These are phyloP conservation scores for Phytophthora syringae DNA, from an alignment of 352 stramenopile species.

Conservation along the genomic window DNA sequence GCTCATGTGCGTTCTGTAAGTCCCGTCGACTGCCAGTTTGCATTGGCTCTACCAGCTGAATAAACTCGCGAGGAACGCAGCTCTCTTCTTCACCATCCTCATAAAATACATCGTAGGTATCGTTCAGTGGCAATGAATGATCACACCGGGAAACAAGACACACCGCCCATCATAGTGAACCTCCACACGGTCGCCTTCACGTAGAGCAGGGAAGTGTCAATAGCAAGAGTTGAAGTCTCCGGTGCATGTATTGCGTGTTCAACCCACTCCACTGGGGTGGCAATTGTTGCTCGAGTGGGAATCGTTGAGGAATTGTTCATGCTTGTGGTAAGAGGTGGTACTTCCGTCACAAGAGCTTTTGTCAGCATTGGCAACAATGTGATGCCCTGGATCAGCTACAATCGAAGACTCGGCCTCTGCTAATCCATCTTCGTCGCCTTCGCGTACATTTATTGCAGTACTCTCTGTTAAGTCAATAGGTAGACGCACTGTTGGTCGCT, in stretches of 20 bases:
- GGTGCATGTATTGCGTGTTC: background rate
- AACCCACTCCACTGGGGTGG: slow-evolving; percentile 28
- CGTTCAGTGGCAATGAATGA: slow-evolving; percentile 21
- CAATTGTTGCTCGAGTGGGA: slow-evolving; percentile 12
- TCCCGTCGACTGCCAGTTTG: background rate
- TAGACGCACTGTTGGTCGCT: background rate
- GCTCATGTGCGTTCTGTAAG: background rate
- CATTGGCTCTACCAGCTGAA: slow-evolving; percentile 13
- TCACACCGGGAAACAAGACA: slow-evolving; percentile 11
- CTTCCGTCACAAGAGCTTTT: too few relatives aligned
- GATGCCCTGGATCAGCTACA: background rate
- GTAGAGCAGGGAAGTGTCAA: slow-evolving; percentile 1
- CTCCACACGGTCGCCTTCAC: slow-evolving; percentile 23
- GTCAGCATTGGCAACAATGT: too few relatives aligned
- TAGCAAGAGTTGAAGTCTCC: background rate
- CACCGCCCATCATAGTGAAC: slow-evolving; percentile 20
- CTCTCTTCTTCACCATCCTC: slow-evolving; percentile 40
- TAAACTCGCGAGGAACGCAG: slow-evolving; percentile 31
- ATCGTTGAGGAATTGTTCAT: background rate
- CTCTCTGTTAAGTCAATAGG: background rate
- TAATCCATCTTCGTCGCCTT: background rate
- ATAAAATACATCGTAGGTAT: slow-evolving; percentile 32
- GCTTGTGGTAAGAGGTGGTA: background rate
- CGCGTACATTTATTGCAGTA: background rate
- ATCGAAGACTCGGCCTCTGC: background rate